A percentile compares a stretch with the other conserved stretches of the same genome.
Conservation (phyloP, 208 protist genomes). For the Acanthamoeba lenticulata region DNA sequence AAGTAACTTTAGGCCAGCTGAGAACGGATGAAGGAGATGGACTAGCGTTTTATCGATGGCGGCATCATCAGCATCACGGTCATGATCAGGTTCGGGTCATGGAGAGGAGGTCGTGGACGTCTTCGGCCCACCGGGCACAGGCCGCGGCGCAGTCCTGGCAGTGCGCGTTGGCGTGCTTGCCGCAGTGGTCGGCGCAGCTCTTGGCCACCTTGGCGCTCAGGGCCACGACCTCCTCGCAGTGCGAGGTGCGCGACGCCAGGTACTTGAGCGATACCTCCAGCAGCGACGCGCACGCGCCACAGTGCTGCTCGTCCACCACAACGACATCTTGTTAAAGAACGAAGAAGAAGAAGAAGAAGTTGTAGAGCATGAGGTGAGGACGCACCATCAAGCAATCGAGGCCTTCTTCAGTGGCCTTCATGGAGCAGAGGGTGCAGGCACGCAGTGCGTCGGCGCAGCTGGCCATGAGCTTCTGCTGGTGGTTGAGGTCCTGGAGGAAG, state of each 20-base stretch:
- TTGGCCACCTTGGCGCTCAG: constrained; percentile 7
- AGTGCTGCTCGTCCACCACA: background rate
- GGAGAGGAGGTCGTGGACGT: background rate
- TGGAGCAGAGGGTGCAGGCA: background rate
- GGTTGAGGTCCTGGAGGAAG: background rate
- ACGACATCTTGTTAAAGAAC: background rate
- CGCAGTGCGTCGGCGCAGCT: background rate
- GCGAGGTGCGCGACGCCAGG: background rate
- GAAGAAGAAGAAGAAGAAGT: background rate
- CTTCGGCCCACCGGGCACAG: background rate
- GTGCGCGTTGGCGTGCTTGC: background rate
- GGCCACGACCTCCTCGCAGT: background rate
- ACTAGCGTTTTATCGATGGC: too few species aligned
- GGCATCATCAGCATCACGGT: too few species aligned
- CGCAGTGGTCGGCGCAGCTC: background rate
- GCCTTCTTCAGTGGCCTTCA: background rate
- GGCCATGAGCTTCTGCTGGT: background rate
- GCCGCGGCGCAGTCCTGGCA: background rate
- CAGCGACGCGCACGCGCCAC: background rate
- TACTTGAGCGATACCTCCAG: constrained; percentile 8
- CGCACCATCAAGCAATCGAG: background rate
- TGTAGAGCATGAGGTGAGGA: background rate
- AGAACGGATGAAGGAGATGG: too few species aligned
- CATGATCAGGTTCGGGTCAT: background rate
- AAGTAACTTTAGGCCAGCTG: too few species aligned